Percentiles rank a stretch among this genome's conserved stretches.
phyloP scores from a whole-genome alignment of 495 filamentous ascomycete genomes.

The Penicillium odoratum region DNA sequence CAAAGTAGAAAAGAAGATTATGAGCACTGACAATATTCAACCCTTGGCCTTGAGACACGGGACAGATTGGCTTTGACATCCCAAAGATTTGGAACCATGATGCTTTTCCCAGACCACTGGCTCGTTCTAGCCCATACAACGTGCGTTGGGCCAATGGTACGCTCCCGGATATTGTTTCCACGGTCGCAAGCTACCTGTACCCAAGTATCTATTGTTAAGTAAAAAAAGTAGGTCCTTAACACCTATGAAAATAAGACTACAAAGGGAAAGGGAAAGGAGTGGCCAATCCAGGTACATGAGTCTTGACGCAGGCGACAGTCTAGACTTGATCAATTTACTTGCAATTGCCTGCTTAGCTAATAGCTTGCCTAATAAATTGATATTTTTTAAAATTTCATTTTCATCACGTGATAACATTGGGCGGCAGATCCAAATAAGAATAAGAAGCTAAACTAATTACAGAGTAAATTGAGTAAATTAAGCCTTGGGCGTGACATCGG shows the following conservation, averaged over 20 bases:
- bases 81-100: not conserved
- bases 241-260: not conserved
- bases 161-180: not conserved
- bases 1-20: not conserved
- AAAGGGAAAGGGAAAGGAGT: not conserved
- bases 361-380: too few species aligned
- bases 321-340: too few species aligned
- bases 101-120: not conserved
- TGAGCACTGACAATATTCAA: not conserved
- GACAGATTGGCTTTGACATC: not conserved
- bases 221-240: not conserved
- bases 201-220: not conserved
- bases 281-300: too few species aligned
- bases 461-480: too few species aligned
- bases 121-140: not conserved
- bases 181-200: not conserved
- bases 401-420: not conserved
- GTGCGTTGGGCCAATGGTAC: not conserved
- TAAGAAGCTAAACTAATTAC: not conserved
- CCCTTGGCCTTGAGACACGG: not conserved
- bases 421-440: not conserved
- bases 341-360: too few species aligned
- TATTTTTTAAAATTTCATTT: too few species aligned
- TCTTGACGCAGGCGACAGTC: too few species aligned
- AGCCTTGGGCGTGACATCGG: not conserved